These are phyloP conservation scores for Fusarium lyarnte DNA, from an alignment of 2,329 filamentous ascomycete species.

Conservation along the genomic window DNA sequence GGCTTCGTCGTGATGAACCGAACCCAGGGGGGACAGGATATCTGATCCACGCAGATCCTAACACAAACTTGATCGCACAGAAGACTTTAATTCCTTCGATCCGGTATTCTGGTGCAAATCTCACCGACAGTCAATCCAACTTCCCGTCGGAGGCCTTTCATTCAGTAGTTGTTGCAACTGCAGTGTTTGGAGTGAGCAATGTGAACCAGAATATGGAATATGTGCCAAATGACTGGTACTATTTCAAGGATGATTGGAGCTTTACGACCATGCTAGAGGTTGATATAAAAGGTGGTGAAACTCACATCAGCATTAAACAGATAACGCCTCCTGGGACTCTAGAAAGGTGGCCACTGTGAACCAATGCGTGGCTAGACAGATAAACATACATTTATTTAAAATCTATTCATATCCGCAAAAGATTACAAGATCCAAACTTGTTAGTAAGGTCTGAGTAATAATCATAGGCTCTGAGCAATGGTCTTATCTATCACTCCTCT, in stretches of 20 bases:
- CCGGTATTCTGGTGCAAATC: not conserved
- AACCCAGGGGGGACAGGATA: not conserved
- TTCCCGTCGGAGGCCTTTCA: accelerated
- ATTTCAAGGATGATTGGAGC: not conserved
- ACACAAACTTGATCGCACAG: constrained; percentile 23
- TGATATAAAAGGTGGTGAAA: not conserved
- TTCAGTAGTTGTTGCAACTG: not conserved
- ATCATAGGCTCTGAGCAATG: accelerated
- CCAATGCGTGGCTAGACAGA: accelerated
- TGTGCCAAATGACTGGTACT: not conserved
- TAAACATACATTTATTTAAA: no score
- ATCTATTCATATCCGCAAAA: no score
- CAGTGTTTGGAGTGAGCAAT: not conserved
- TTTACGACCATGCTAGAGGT: not conserved
- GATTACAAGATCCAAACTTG: no score
- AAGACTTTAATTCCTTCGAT: constrained; percentile 22
- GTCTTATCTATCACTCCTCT: accelerated
- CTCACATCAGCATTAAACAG: not conserved
- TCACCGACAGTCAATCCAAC: not conserved
- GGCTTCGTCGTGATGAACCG: not conserved
- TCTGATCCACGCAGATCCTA: constrained; percentile 15
- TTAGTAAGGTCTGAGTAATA: not conserved
- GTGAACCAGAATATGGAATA: not conserved
- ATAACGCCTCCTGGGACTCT: not conserved
- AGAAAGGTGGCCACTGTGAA: no score